A percentile compares a stretch with the other conserved stretches of the same genome.
phyloP scores from a whole-genome alignment of 495 filamentous ascomycete genomes.

The Aspergillus leporis region DNA sequence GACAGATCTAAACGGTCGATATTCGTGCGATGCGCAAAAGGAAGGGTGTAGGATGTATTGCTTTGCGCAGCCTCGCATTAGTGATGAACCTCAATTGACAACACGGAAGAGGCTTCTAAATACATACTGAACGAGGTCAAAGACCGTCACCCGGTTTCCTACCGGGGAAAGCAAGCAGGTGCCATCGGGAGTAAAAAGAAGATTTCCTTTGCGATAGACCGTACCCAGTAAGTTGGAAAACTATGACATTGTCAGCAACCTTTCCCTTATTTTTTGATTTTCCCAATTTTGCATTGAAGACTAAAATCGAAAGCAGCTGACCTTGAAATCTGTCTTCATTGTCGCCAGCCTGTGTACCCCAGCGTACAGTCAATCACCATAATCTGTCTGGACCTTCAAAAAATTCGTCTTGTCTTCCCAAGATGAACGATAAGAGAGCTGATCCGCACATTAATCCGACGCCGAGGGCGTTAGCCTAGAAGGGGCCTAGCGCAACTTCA shows the following conservation, averaged over 20 bases:
- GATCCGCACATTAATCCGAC: conserved; percentile 28
- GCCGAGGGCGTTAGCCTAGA: conserved; percentile 18
- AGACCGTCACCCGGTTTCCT: conserved; percentile 92
- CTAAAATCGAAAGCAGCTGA: conserved; percentile 30
- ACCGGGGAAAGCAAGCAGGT: conserved; percentile 95
- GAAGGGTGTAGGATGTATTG: conserved; percentile 94
- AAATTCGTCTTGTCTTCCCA: conserved; percentile 19
- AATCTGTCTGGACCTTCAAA: conserved; percentile 17
- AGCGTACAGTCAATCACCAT: conserved; percentile 6
- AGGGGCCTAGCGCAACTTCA: conserved; percentile 16
- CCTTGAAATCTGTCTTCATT: conserved; percentile 98
- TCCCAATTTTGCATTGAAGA: neutral
- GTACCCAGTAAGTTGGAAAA: conserved; percentile 96
- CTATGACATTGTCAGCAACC: conserved; percentile 37
- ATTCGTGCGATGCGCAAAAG: conserved; percentile 91
- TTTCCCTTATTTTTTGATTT: neutral
- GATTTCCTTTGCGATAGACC: conserved; percentile 95
- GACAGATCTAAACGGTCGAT: conserved; percentile 84
- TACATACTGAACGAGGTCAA: conserved; percentile 89
- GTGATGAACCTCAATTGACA: neutral
- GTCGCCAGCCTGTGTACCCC: conserved; percentile 36
- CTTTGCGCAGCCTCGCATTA: conserved; percentile 42
- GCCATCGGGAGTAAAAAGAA: conserved; percentile 95
- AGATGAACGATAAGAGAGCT: conserved; percentile 28
- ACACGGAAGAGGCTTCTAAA: neutral